A percentile compares a stretch with the other conserved stretches of the same genome.
Conservation (phyloP, 495 filamentous ascomycete genomes). For the Endocarpon pusillum region DNA sequence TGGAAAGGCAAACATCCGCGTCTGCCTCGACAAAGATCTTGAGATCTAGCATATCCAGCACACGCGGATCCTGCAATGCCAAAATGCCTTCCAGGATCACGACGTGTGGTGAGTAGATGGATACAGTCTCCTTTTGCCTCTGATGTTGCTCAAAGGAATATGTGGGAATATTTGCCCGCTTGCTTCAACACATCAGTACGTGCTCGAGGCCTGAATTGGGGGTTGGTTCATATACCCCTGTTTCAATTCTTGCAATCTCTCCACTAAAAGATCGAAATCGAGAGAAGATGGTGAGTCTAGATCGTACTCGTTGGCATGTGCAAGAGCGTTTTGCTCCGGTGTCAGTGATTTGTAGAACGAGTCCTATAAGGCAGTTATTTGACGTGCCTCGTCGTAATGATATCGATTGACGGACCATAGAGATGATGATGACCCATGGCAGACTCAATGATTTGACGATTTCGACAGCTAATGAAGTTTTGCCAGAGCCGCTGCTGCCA, state of each 20-base stretch:
- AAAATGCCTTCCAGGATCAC: conserved; percentile 92
- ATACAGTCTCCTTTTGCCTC: conserved; percentile 56
- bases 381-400: no score
- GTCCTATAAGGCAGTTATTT: conserved; percentile 53
- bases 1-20: conserved; percentile 79
- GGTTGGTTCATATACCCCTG: conserved; percentile 50
- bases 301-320: conserved; percentile 83
- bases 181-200: conserved; percentile 13
- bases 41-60: conserved; percentile 79
- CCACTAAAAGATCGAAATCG: conserved; percentile 79
- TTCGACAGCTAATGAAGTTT: conserved; percentile 85
- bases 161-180: conserved; percentile 79
- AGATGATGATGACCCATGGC: conserved; percentile 94
- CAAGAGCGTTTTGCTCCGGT: conserved; percentile 52
- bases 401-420: conserved; percentile 80
- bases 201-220: no score
- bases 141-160: conserved; percentile 94
- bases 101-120: conserved; percentile 91
- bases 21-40: conserved; percentile 97
- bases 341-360: conserved; percentile 86
- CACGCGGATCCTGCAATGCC: conserved; percentile 73
- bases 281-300: conserved; percentile 91
- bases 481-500: conserved; percentile 89
- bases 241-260: conserved; percentile 70
- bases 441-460: conserved; percentile 80